Conservation (phyloP, 208 protist genomes). For the Chromosphaera perkinsii region DNA sequence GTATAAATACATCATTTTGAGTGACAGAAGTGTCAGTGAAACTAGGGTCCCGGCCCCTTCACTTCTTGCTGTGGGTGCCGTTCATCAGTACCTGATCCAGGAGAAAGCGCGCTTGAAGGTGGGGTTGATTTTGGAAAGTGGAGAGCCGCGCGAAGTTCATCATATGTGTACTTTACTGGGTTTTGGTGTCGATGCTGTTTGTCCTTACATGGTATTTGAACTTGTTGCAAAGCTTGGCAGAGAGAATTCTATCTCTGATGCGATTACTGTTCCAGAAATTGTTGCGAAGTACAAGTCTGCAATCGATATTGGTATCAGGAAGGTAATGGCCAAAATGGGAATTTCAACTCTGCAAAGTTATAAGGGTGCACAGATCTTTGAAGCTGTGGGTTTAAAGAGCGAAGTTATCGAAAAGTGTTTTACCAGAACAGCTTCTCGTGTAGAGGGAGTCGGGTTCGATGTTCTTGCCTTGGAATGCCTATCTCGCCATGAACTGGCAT, state of each 20-base stretch:
- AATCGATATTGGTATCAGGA: conserved; percentile 61
- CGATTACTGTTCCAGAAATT: not conserved
- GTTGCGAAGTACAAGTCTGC: conserved; percentile 48
- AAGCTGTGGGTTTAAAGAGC: conserved; percentile 62
- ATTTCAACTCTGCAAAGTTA: conserved; percentile 70
- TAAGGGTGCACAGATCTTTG: conserved; percentile 76
- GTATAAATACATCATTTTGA: conserved; percentile 58
- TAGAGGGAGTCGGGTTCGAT: conserved; percentile 53
- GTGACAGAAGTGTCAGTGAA: conserved; percentile 41
- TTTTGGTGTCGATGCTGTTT: conserved; percentile 69
- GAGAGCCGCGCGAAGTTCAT: conserved; percentile 61
- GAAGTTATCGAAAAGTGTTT: conserved; percentile 63
- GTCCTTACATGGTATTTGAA: conserved; percentile 61
- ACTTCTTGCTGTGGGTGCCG: conserved; percentile 58
- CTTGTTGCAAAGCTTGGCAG: conserved; percentile 31
- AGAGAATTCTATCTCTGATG: conserved; percentile 9
- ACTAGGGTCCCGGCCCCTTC: conserved; percentile 39
- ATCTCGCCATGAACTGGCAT: conserved; percentile 32
- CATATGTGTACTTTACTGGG: conserved; percentile 64
- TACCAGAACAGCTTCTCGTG: conserved; percentile 55
- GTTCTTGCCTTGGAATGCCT: conserved; percentile 33
- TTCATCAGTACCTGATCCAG: conserved; percentile 67
- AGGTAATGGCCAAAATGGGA: conserved; percentile 76
- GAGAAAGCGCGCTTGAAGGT: conserved; percentile 50
- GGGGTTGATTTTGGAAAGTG: conserved; percentile 61